phyloP scores from a whole-genome alignment of 768 basidiomycete species.

The Leccinellum luteum region DNA sequence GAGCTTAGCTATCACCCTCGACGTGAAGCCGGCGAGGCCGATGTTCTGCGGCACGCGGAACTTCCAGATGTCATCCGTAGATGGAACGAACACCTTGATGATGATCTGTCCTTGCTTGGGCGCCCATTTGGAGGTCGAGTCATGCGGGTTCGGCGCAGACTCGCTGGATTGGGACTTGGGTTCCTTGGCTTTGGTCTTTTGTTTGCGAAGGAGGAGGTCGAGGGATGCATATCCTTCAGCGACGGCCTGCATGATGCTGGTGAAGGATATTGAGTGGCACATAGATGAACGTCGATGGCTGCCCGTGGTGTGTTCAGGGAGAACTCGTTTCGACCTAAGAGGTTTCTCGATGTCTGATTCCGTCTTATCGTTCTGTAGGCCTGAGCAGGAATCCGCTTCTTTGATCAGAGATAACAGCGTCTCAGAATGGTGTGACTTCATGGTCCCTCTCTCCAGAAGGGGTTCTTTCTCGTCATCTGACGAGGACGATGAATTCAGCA shows the following conservation, averaged over 20 bases:
- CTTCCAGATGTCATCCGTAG: conserved; percentile 40
- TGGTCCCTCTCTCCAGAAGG: conserved; percentile 1
- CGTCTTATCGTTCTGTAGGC: neutral
- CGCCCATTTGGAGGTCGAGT: conserved; percentile 26
- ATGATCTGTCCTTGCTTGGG: conserved; percentile 34
- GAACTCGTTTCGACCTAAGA: neutral
- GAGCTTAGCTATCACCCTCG: conserved; percentile 34
- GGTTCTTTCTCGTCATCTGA: conserved; percentile 7
- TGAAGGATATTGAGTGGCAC: conserved; percentile 15
- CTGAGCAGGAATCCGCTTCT: neutral
- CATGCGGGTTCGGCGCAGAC: neutral
- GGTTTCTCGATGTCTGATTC: neutral
- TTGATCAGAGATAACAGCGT: conserved; percentile 12
- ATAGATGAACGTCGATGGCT: conserved; percentile 13
- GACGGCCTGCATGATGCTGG: conserved; percentile 12
- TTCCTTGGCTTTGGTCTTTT: conserved; percentile 4
- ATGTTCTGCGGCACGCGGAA: conserved; percentile 33
- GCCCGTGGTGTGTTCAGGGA: neutral
- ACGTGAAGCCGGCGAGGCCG: conserved; percentile 30
- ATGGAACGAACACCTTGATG: conserved; percentile 40
- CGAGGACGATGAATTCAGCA: neutral
- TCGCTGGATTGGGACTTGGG: neutral
- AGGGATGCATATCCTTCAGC: conserved; percentile 14
- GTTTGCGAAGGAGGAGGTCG: conserved; percentile 17
- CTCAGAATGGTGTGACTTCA: conserved; percentile 13